phyloP scores from a whole-genome alignment of 75 land plant species.

The Chamaecyparis obtusa region DNA sequence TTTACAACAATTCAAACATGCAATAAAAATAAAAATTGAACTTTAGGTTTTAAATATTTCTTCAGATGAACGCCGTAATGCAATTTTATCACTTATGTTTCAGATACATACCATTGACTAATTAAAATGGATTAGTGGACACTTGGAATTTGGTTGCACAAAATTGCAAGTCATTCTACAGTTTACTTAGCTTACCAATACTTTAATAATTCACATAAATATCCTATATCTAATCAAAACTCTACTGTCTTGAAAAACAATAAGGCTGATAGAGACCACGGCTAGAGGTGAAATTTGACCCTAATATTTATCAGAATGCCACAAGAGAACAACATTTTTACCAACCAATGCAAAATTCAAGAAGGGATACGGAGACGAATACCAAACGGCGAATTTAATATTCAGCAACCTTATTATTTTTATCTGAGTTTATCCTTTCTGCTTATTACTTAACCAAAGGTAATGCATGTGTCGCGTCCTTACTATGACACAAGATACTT shows the following conservation, averaged over 20 bases:
- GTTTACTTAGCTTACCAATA: neutral
- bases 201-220: neutral
- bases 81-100: neutral
- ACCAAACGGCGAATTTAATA: neutral
- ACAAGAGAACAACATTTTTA: neutral
- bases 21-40: neutral
- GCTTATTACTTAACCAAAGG: neutral
- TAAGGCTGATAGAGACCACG: neutral
- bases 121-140: neutral
- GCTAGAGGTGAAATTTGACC: neutral
- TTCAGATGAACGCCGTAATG: neutral
- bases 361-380: neutral
- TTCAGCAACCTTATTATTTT: neutral
- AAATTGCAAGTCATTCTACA: neutral
- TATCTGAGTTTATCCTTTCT: neutral
- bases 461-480: neutral
- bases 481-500: neutral
- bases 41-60: neutral
- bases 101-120: neutral
- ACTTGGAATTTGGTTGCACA: neutral
- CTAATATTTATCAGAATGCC: neutral
- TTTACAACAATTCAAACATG: neutral
- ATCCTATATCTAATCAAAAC: neutral
- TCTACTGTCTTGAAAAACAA: neutral
- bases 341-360: neutral